Evolutionary conservation across 2,329 filamentous ascomycete genomes (phyloP), one percentile per base, ranked within the genome.

Genomic region (Fusarium robinianum): DNA sequence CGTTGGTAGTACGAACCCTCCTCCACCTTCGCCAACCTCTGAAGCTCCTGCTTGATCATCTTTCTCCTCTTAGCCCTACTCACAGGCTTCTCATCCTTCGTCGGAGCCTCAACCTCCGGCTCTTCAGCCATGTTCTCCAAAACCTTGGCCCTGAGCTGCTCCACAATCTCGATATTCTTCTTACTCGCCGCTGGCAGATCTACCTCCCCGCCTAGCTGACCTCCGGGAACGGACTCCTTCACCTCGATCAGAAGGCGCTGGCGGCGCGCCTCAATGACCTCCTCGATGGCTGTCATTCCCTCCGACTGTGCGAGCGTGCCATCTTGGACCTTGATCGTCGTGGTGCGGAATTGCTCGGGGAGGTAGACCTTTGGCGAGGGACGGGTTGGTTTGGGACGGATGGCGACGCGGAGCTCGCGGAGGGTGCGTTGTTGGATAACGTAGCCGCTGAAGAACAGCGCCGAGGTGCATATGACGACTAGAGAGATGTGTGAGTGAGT

Each of bases 391-490:
- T 63, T 62, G 5, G 69, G 69, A 55, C 78, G 78, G 60, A 96
- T 85, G 12, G 87, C 87, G 42, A 77, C 74, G 60, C 92, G 87
- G 21, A 96, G 78, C 58, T 85, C 85, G 51, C 79, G 80, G 5
- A 96, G 81, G 1, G 90, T 94, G 59, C 89, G 83, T 68, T 96
- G 91, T 63, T 96, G 91, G 39, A 96, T 78, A 3, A 84, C 80
- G 67, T 95, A 96, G 61, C 91, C 91, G 37, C 88, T 90, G 21
- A 96, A 76, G 67, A 96, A 96, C 17, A 96, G 82, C 5, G 90
- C 80, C 24, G 84, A 68, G 3, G 90, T 95, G 69, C 89, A 96
- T 17, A 88, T 66, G 52, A 88, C 72, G 46, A 96, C 87, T 85
- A 11, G 11, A 18, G 19, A 30, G 14, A 16, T 27, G 21, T 27